These are phyloP conservation scores for Xylariaceae sp. DNA, from an alignment of 2,329 filamentous ascomycete species.

Conservation along the genomic window DNA sequence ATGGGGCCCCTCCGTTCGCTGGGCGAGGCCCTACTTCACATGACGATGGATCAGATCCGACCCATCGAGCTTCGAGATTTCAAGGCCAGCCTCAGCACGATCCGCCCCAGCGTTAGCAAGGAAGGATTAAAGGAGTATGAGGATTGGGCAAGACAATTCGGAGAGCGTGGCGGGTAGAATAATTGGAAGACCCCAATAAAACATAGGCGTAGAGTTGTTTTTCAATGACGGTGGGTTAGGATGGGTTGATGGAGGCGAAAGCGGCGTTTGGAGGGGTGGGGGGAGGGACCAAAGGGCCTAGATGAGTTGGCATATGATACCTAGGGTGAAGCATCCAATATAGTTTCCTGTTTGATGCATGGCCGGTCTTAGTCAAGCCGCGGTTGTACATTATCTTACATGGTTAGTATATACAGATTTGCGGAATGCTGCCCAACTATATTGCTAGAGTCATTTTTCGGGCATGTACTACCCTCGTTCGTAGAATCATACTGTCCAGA, in stretches of 20 bases:
- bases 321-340: slow-evolving; percentile 13
- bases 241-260: not conserved
- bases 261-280: slow-evolving; percentile 6
- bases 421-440: not conserved
- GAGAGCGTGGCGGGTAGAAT: slow-evolving; percentile 78
- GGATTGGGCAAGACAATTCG: slow-evolving; percentile 91
- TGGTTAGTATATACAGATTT: not conserved
- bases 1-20: slow-evolving; percentile 93
- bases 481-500: not conserved
- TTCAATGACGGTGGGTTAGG: not conserved
- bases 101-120: slow-evolving; percentile 86
- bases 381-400: slow-evolving; percentile 14
- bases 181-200: not conserved
- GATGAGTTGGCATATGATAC: slow-evolving; percentile 19
- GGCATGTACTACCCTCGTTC: not conserved
- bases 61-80: slow-evolving; percentile 86
- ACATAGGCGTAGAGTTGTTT: not conserved
- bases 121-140: slow-evolving; percentile 87
- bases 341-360: slow-evolving; percentile 17
- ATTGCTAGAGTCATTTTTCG: not conserved
- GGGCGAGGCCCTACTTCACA: slow-evolving; percentile 85
- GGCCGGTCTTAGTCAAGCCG: not conserved
- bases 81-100: slow-evolving; percentile 77
- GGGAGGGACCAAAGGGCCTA: not conserved
- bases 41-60: slow-evolving; percentile 92